Evolutionary conservation across 2,329 filamentous ascomycete species (phyloP).

Genomic region (Zymoseptoria ardabiliae): DNA sequence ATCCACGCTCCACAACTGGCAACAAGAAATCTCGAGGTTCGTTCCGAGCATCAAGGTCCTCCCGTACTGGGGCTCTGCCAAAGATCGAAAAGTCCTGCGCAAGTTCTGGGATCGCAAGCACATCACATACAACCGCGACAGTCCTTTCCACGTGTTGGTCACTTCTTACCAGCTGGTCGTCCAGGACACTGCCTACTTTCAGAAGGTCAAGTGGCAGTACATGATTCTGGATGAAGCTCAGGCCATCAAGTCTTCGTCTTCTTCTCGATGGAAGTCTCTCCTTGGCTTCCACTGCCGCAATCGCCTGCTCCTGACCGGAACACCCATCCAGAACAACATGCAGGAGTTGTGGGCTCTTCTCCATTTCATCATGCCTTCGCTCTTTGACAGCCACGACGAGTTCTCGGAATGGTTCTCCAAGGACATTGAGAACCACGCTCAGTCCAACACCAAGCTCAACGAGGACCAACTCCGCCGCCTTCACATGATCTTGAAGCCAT

Average conservation of each 20-base stretch:
- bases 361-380: conserved; percentile 99
- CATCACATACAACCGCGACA: conserved; percentile 86
- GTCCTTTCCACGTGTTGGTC: conserved; percentile 89
- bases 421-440: conserved; percentile 94
- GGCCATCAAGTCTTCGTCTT: conserved; percentile 95
- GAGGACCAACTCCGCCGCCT: conserved; percentile 94
- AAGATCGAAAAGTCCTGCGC: conserved; percentile 87
- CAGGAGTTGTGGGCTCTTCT: conserved; percentile 95
- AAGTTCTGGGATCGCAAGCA: conserved; percentile 99
- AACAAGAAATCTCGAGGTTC: conserved; percentile 94
- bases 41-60: conserved; percentile 91
- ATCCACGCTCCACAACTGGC: conserved; percentile 97
- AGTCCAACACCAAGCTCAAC: conserved; percentile 98
- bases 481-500: conserved; percentile 98
- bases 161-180: conserved; percentile 98
- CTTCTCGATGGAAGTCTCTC: conserved; percentile 93
- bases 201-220: conserved; percentile 99
- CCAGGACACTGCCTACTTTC: conserved; percentile 92
- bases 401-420: conserved; percentile 94
- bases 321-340: conserved; percentile 99
- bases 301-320: conserved; percentile 85
- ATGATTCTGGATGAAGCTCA: conserved; percentile 99
- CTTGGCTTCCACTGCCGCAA: conserved; percentile 94
- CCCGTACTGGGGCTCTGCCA: conserved; percentile 94
- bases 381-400: conserved; percentile 90